Evolutionary conservation across 192 early-diverging fungal genomes (phyloP).

Genomic region (Rhizophagus sp.): DNA sequence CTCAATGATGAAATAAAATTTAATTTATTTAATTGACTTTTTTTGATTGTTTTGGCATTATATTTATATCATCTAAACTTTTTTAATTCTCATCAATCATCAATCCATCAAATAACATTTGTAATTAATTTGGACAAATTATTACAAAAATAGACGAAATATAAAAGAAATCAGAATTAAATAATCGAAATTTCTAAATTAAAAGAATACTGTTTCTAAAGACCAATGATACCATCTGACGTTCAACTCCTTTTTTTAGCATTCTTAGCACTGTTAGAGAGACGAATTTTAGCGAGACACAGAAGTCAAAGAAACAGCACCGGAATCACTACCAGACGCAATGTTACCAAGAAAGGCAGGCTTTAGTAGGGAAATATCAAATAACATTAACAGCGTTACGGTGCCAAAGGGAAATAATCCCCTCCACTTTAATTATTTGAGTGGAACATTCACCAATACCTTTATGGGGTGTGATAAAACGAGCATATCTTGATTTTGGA

Average conservation of each 20-base stretch:
- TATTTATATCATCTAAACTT: too few relatives aligned
- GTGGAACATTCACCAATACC: slow-evolving; percentile 91
- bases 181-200: neutral
- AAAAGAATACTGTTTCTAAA: slow-evolving; percentile 61
- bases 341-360: slow-evolving; percentile 91
- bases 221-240: slow-evolving; percentile 90
- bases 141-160: neutral
- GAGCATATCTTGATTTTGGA: slow-evolving; percentile 89
- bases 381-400: slow-evolving; percentile 94
- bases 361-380: slow-evolving; percentile 98
- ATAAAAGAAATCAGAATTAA: neutral
- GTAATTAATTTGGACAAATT: too few relatives aligned
- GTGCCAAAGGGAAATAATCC: slow-evolving; percentile 73
- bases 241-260: slow-evolving; percentile 72
- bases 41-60: too few relatives aligned
- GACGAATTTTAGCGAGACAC: slow-evolving; percentile 96
- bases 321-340: slow-evolving; percentile 91
- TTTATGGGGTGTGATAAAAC: slow-evolving; percentile 76
- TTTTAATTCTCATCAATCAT: too few relatives aligned
- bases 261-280: slow-evolving; percentile 60
- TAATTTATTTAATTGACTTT: too few relatives aligned
- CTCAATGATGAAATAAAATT: too few relatives aligned
- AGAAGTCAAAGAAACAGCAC: slow-evolving; percentile 83
- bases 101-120: too few relatives aligned
- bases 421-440: slow-evolving; percentile 84